Evolutionary conservation across 106 monocot species (phyloP).

Genomic region (Cymbidium sinense): DNA sequence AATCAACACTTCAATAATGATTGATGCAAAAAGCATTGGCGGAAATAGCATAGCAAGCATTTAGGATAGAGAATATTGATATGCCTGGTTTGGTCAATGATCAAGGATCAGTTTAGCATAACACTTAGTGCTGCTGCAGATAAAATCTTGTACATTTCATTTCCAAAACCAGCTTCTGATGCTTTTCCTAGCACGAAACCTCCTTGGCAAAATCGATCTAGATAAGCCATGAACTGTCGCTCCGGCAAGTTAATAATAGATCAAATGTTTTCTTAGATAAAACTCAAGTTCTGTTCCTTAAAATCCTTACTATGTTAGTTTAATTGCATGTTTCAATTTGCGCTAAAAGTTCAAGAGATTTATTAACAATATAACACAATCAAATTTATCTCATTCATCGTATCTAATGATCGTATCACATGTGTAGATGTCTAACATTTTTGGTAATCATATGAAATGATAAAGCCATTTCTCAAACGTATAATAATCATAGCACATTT

Average conservation of each 20-base stretch:
- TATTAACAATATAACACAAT: not conserved
- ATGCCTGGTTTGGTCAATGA: constrained; percentile 98
- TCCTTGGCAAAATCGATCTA: constrained; percentile 67
- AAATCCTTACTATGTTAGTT: not conserved
- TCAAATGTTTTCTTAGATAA: constrained; percentile 26
- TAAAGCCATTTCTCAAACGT: no score
- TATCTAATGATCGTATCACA: not conserved
- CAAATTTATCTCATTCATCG: not conserved
- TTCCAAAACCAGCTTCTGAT: constrained; percentile 91
- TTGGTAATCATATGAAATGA: no score
- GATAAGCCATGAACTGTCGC: constrained; percentile 64
- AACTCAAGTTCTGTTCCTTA: not conserved
- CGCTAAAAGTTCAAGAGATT: not conserved
- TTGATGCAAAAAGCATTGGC: not conserved
- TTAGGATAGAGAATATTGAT: constrained; percentile 25
- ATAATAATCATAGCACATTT: not conserved
- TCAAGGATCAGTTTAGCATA: constrained; percentile 86
- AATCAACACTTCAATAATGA: not conserved
- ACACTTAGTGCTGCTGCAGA: constrained; percentile 90
- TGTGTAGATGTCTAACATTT: no score
- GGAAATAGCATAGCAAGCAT: constrained; percentile 2
- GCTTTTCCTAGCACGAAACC: constrained; percentile 93
- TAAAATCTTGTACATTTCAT: constrained; percentile 99
- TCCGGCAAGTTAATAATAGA: constrained; percentile 54
- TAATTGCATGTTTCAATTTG: no score